Conservation (phyloP, 345 rosid genomes). For the Schrenkiella parvula region DNA sequence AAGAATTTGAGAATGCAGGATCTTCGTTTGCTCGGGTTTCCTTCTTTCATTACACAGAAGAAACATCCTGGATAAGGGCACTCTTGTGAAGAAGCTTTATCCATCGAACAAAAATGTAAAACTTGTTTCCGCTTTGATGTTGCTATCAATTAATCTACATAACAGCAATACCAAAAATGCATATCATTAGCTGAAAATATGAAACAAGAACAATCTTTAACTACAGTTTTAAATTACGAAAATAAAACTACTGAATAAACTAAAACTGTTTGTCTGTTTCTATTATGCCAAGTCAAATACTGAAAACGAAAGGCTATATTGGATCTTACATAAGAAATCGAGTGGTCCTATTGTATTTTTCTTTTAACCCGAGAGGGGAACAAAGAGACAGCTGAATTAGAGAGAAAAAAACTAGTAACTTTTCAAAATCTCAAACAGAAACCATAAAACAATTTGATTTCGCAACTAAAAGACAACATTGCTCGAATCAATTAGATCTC, state of each 20-base stretch:
- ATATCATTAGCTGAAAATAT: slow-evolving; percentile 4
- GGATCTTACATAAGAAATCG: slow-evolving; percentile 21
- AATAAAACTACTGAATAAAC: neutral
- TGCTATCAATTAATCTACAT: slow-evolving; percentile 11
- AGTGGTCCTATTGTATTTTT: slow-evolving; percentile 25
- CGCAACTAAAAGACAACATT: slow-evolving; percentile 11
- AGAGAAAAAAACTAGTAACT: neutral
- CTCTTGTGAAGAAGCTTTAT: slow-evolving; percentile 67
- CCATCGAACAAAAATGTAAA: slow-evolving; percentile 44
- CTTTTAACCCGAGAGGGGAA: slow-evolving; percentile 15
- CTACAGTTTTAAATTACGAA: neutral
- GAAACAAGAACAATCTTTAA: neutral
- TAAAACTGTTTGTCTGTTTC: neutral
- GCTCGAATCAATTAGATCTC: slow-evolving; percentile 24
- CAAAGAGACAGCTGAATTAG: slow-evolving; percentile 16
- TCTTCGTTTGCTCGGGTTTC: slow-evolving; percentile 90
- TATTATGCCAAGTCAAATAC: slow-evolving; percentile 16
- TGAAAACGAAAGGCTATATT: slow-evolving; percentile 32
- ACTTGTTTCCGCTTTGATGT: neutral
- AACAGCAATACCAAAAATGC: slow-evolving; percentile 3
- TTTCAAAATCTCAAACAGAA: neutral
- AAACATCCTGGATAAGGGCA: slow-evolving; percentile 99
- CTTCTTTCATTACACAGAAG: slow-evolving; percentile 99
- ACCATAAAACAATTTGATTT: neutral
- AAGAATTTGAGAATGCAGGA: slow-evolving; percentile 89